Conservation (phyloP, 805 yeast species). For the Wickerhamiella parazyma region DNA sequence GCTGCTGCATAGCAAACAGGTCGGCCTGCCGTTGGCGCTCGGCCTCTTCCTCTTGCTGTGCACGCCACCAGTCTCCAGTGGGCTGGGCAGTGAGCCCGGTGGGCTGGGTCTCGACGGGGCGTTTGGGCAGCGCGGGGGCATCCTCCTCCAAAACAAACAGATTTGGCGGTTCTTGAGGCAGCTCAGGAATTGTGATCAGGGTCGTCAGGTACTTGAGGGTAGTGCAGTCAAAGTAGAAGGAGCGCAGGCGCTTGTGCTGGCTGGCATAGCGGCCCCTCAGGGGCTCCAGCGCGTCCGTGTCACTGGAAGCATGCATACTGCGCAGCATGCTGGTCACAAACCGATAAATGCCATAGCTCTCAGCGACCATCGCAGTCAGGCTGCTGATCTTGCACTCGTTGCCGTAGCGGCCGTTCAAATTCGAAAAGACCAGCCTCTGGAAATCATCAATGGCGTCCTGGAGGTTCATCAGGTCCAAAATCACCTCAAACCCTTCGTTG, state of each 20-base stretch:
- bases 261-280: conserved; percentile 55
- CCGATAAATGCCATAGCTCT: conserved; percentile 83
- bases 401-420: conserved; percentile 44
- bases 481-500: conserved; percentile 86
- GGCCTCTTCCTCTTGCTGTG: conserved; percentile 37
- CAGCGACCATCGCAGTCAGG: conserved; percentile 78
- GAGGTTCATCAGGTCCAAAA: conserved; percentile 68
- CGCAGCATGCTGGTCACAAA: conserved; percentile 82
- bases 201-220: conserved; percentile 69
- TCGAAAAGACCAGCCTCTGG: conserved; percentile 61
- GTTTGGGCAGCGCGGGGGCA: conserved; percentile 30
- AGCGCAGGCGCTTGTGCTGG: conserved; percentile 57
- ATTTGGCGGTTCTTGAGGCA: conserved; percentile 47
- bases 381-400: conserved; percentile 73
- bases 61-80: conserved; percentile 35
- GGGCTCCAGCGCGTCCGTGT: conserved; percentile 64
- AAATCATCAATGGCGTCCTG: conserved; percentile 76
- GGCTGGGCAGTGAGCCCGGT: conserved; percentile 22
- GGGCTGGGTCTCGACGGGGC: conserved; percentile 27
- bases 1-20: conserved; percentile 25
- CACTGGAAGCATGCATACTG: conserved; percentile 66
- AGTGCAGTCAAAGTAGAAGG: conserved; percentile 82
- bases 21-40: conserved; percentile 41
- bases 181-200: conserved; percentile 64
- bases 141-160: conserved; percentile 37